A percentile compares a stretch with the other conserved stretches of the same genome.
phyloP scores from a whole-genome alignment of 192 early-diverging fungal species.

The Anaeromyces robustus region DNA sequence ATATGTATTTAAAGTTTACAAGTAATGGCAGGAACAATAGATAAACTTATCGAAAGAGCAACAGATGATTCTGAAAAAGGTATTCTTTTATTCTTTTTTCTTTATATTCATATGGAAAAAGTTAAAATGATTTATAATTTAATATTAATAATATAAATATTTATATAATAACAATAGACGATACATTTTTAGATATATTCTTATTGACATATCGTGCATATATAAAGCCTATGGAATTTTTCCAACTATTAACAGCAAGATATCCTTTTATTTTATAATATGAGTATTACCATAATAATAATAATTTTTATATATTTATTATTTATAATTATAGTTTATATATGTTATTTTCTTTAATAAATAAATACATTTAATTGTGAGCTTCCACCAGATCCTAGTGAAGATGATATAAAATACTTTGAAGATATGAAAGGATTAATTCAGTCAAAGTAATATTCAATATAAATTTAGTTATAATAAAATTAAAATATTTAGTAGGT shows the following conservation, averaged over 20 bases:
- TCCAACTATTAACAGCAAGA: not conserved
- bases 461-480: too few species aligned
- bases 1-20: constrained; percentile 12
- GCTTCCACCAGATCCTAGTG: not conserved
- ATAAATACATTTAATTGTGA: not conserved
- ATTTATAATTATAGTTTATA: not conserved
- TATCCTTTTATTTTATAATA: not conserved
- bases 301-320: too few species aligned
- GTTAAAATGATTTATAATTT: too few species aligned
- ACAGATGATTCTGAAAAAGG: constrained; percentile 24
- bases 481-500: too few species aligned
- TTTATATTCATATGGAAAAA: too few species aligned
- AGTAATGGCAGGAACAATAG: constrained; percentile 32
- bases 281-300: too few species aligned
- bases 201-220: not conserved
- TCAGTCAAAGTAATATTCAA: not conserved
- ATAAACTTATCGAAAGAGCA: constrained; percentile 27
- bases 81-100: not conserved
- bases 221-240: not conserved
- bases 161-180: not conserved
- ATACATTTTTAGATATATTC: not conserved
- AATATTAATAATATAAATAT: too few species aligned
- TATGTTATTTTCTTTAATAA: not conserved
- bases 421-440: not conserved
- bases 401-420: not conserved